These are phyloP conservation scores for Hyaloscypha finlandica DNA, from an alignment of 495 filamentous ascomycete genomes.

Conservation along the genomic window DNA sequence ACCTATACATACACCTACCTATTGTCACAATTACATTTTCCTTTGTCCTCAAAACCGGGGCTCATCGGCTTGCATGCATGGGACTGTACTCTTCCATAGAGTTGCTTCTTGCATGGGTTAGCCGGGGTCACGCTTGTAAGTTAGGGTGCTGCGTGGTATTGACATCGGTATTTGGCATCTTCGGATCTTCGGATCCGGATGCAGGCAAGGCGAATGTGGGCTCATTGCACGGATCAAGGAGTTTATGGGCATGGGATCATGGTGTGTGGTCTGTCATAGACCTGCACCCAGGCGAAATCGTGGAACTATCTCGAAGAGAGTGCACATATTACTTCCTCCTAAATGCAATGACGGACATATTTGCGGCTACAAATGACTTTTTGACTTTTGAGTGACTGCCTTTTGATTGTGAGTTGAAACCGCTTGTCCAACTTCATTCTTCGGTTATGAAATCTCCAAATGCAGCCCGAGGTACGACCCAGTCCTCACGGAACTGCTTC, in stretches of 20 bases:
- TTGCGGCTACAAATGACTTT: constrained; percentile 6
- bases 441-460: background rate
- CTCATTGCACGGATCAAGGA: constrained; percentile 21
- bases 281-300: too few species aligned
- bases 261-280: background rate
- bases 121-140: constrained; percentile 18
- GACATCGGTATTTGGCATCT: background rate
- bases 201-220: constrained; percentile 5
- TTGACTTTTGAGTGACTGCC: background rate
- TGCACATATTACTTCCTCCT: constrained; percentile 22
- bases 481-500: background rate
- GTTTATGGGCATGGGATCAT: constrained; percentile 4
- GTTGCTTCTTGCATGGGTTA: constrained; percentile 6
- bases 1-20: constrained; percentile 26
- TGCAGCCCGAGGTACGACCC: background rate
- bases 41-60: constrained; percentile 17
- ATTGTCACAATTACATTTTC: constrained; percentile 27
- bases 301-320: background rate
- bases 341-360: constrained; percentile 23
- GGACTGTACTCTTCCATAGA: constrained; percentile 2
- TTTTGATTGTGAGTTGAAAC: background rate
- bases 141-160: constrained; percentile 11
- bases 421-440: background rate
- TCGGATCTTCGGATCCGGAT: background rate
- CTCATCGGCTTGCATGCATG: constrained; percentile 9